These are phyloP conservation scores for Phyllosticta ampelicida DNA, from an alignment of 2,329 filamentous ascomycete genomes.

Conservation along the genomic window DNA sequence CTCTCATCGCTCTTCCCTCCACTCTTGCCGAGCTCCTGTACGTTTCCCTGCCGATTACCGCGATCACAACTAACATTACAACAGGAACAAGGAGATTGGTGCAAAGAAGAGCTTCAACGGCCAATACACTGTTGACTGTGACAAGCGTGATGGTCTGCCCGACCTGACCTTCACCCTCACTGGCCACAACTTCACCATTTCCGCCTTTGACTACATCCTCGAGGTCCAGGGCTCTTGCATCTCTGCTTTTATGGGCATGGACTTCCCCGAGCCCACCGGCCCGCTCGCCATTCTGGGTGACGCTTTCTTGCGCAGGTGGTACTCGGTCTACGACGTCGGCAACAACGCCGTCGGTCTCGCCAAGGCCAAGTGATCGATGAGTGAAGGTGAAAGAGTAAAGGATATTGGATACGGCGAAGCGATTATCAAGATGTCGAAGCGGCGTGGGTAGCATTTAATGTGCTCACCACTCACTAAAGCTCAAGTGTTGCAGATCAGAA, in stretches of 20 bases:
- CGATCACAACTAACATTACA: not conserved
- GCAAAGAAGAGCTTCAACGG: conserved; percentile 97
- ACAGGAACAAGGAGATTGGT: conserved; percentile 82
- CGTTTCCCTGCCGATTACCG: conserved; percentile 20
- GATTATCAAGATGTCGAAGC: not conserved
- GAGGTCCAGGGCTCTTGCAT: conserved; percentile 94
- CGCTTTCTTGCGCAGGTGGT: conserved; percentile 70
- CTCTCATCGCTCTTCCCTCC: conserved; percentile 86
- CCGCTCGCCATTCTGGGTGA: conserved; percentile 93
- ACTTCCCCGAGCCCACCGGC: conserved; percentile 67
- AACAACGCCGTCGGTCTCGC: conserved; percentile 83
- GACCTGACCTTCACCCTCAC: conserved; percentile 85
- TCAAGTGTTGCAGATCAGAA: no score
- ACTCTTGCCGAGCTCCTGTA: conserved; percentile 83
- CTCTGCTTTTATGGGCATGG: conserved; percentile 96
- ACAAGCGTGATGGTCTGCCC: conserved; percentile 69
- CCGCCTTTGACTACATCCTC: conserved; percentile 84
- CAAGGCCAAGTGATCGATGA: conserved; percentile 54
- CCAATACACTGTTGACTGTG: conserved; percentile 90
- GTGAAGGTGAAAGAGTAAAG: not conserved
- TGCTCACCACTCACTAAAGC: not conserved
- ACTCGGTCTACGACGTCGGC: conserved; percentile 93
- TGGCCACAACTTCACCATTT: conserved; percentile 88
- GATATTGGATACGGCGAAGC: not conserved
- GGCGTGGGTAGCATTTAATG: not conserved